Conservation (phyloP, 306 rosid species). For the Gleditsia sinensis region DNA sequence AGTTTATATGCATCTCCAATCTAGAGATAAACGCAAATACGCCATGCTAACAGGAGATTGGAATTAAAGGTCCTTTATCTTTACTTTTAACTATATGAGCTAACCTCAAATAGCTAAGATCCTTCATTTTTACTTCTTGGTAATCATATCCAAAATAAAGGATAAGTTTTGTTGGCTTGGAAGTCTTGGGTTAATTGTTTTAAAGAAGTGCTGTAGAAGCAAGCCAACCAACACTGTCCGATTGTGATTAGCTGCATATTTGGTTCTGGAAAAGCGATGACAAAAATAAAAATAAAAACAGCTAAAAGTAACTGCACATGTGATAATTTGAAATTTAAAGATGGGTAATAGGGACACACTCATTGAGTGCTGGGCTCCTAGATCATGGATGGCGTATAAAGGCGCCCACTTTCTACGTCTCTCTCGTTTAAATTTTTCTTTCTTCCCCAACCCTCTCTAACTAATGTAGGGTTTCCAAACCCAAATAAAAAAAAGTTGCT, state of each 20-base stretch:
- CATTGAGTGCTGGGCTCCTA: constrained; percentile 18
- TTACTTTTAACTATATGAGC: too few relatives aligned
- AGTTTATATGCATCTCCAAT: too few relatives aligned
- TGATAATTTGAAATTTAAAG: not conserved
- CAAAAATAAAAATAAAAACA: not conserved
- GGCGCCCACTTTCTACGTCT: constrained; percentile 35
- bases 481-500: constrained; percentile 25
- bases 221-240: not conserved
- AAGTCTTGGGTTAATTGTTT: not conserved
- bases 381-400: constrained; percentile 21
- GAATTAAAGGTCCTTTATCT: too few relatives aligned
- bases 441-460: not conserved
- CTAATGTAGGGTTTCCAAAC: constrained; percentile 48
- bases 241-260: not conserved
- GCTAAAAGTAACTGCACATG: not conserved
- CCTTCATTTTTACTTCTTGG: not conserved
- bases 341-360: not conserved
- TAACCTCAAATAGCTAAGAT: too few relatives aligned
- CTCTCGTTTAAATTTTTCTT: constrained; percentile 37
- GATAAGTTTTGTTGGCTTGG: not conserved
- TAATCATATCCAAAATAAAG: not conserved
- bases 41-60: too few relatives aligned
- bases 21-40: too few relatives aligned
- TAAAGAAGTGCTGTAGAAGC: not conserved
- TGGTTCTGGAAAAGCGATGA: not conserved